Evolutionary conservation across 2,329 filamentous ascomycete genomes (phyloP), one percentile per base, ranked within the genome.

Genomic region (Colletotrichum brevisporum): DNA sequence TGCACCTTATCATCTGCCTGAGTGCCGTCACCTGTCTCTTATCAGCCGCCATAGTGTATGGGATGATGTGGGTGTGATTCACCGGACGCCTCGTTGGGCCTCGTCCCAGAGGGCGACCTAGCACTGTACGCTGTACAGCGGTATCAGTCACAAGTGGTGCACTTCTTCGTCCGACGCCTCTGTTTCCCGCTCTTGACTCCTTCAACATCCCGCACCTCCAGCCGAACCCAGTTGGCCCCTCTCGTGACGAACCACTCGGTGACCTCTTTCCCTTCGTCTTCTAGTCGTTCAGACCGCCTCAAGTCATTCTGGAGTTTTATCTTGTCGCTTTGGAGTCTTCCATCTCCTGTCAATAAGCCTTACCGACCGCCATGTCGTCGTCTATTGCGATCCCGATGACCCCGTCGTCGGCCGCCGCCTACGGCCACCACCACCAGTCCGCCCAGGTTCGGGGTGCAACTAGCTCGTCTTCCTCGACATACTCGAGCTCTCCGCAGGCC

Each of bases 311-410:
- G 51, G 47, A 36, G 55, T 51, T 67, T 59, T 56, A 43, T 62
- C 41, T n/a, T 69, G 64, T 54, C 27, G 24, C 9, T 24, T 67
- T 13, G 26, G 43, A 50, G 55, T 31, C 47, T 18, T 63, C 41
- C 48, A 43, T 36, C 57, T 43, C 67, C 53, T 36, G 50, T 56
- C 26, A 53, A 43, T 18, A 43, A 5, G 53, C 57, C 55, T 61
- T 26, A 16, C 53, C 71, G 45, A 67, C 74, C 71, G 80, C 71
- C 73, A 90, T 91, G 89, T 90, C 90, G 69, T 90, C 90, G 68
- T 92, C 90, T 69, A 93, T 93, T 81, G 84, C 87, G 72, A 94
- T 94, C 74, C 91, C 91, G 74, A 79, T 80, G 71, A 81, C 75
- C 51, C 78, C 78, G 48, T 78, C 79, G 58, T 78, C 79, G 54